phyloP scores from a whole-genome alignment of 306 rosid genomes.

The Gynostemma pentaphyllum region DNA sequence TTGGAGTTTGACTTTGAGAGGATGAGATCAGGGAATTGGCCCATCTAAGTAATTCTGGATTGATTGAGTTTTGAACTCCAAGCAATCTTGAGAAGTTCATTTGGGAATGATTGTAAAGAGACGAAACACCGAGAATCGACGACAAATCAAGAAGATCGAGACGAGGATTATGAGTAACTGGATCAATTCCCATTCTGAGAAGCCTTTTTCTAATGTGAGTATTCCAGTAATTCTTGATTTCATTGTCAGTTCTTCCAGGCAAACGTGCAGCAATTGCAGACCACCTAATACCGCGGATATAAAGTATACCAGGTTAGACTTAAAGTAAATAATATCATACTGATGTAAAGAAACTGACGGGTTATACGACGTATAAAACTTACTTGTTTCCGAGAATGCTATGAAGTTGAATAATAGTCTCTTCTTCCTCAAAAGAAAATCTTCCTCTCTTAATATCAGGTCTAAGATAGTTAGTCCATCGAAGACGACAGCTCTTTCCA shows the following conservation, averaged over 20 bases:
- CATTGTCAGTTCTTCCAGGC: conserved; percentile 9
- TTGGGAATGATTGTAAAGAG: background rate
- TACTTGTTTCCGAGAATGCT: conserved; percentile 15
- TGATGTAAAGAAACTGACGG: background rate
- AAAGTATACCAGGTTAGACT: too few relatives aligned
- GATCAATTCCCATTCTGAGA: conserved; percentile 13
- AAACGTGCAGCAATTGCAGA: conserved; percentile 16
- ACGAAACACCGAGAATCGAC: conserved; percentile 1
- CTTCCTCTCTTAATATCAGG: conserved; percentile 16
- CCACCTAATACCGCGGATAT: background rate
- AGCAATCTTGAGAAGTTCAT: background rate
- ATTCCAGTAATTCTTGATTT: conserved; percentile 13
- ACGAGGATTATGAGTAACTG: conserved; percentile 9
- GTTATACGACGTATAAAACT: background rate
- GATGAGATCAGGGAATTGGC: background rate
- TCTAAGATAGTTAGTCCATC: conserved; percentile 14
- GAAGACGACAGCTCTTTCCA: conserved; percentile 15
- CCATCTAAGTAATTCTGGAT: conserved; percentile 5
- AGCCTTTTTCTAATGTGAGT: conserved; percentile 11
- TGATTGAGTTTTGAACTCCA: background rate
- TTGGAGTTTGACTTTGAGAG: conserved; percentile 1
- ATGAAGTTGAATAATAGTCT: conserved; percentile 4
- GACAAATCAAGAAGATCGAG: conserved; percentile 7
- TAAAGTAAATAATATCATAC: too few relatives aligned
- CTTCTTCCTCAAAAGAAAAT: conserved; percentile 16